These are phyloP conservation scores for Rhodotorula sp. DNA, from an alignment of 1,284 basidiomycete species.

Conservation along the genomic window DNA sequence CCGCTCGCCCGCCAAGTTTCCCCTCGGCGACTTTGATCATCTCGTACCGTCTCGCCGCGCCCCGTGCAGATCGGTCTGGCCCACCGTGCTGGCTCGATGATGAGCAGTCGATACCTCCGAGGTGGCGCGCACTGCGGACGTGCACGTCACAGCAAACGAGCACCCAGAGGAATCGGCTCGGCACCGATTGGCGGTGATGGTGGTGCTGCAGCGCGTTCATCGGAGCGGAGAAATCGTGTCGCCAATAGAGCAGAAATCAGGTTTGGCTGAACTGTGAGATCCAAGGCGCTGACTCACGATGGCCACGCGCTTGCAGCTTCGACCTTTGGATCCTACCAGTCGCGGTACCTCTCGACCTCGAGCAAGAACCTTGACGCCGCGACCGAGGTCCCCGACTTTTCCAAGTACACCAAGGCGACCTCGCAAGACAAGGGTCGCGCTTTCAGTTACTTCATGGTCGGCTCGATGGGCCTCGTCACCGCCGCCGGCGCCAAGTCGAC, in stretches of 20 bases:
- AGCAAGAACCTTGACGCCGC: constrained; percentile 51
- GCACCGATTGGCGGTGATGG: no score
- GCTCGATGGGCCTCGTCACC: constrained; percentile 87
- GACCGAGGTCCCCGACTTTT: constrained; percentile 72
- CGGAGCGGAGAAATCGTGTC: no score
- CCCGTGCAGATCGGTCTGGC: no score
- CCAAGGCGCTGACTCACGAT: not conserved
- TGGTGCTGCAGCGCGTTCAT: no score
- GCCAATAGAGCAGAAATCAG: no score
- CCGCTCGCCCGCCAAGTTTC: not conserved
- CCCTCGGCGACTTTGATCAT: not conserved
- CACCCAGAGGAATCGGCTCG: no score
- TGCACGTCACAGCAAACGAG: no score
- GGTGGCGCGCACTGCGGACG: no score
- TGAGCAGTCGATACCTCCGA: no score
- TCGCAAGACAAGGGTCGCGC: constrained; percentile 72
- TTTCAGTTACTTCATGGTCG: constrained; percentile 96
- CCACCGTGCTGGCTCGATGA: no score
- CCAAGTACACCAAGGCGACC: constrained; percentile 69
- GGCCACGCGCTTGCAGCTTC: constrained; percentile 43
- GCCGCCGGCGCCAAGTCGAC: constrained; percentile 92
- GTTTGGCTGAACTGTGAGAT: no score
- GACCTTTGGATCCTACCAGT: constrained; percentile 58
- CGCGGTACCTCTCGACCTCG: constrained; percentile 62
- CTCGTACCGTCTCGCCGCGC: not conserved